Base-by-base conservation (phyloP, 306 rosid genomes). In the Trifolium subterraneum region DNA sequence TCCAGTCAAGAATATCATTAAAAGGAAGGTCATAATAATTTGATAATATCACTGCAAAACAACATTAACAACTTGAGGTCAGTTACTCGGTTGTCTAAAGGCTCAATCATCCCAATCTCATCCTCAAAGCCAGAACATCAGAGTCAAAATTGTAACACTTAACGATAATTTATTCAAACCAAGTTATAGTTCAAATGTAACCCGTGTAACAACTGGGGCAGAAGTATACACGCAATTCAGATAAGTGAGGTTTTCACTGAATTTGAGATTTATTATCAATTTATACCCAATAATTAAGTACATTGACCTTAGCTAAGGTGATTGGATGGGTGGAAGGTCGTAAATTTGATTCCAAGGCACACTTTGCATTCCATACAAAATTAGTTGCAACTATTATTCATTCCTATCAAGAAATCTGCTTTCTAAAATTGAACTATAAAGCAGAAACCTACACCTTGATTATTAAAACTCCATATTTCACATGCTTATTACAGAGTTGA, bases 21-120 rank as follows among this genome's bases (percentile, higher is more conserved):
- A 94, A 94, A 55, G 99, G 99, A 36, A 94, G 92, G 84, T 94
- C 96, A 69, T 94, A 94, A 80, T 90, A 92, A 85, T 94, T 82
- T 56, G 96, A 94, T 68, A 94, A 82, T 88, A 94, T 92, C 68
- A 94, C 97, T 94, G 90, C 90, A 88, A 78, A 58, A 83, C 61
- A 70, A 80, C 70, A 80, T 39, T 50, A 80, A 41, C 38, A 83
- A 55, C 52, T 78, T 54, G 35, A 77, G 72, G 77, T 74, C 51
- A 78, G 54, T 18, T 64, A 82, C 44, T 69, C 11, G 52, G 39
- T 73, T 51, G 54, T 42, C 48, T 22, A 73, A 14, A 58, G 79
- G 36, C 22, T 68, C 22, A 52, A 48, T 65, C 36, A 71, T 60
- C 50, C 77, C 59, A 78, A 33, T 6, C 2, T 11, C 19, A 59